Evolutionary conservation across 768 basidiomycete genomes (phyloP).

Genomic region (Boletus sensibilis): DNA sequence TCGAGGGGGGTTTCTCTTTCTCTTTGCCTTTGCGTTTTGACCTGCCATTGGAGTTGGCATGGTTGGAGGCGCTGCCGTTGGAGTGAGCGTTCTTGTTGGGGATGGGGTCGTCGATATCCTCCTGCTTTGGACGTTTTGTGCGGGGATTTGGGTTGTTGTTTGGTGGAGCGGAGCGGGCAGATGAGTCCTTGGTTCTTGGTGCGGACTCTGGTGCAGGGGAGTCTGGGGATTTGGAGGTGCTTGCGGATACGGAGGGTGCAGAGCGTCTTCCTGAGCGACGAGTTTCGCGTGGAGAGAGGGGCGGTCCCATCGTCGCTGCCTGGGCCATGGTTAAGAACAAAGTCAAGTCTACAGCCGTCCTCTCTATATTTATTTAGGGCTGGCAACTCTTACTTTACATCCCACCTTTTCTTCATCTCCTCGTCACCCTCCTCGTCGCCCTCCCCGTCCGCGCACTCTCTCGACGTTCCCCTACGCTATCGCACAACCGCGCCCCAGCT

Average conservation of each 20-base stretch:
- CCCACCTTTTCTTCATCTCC: not conserved
- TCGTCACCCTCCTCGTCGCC: not conserved
- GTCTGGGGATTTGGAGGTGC: conserved; percentile 73
- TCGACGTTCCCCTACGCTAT: not conserved
- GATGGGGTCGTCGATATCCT: conserved; percentile 64
- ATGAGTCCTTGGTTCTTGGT: conserved; percentile 43
- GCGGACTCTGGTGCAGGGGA: conserved; percentile 52
- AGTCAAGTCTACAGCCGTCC: conserved; percentile 2
- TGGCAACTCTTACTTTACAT: conserved; percentile 27
- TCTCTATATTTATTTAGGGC: conserved; percentile 37
- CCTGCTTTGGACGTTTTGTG: conserved; percentile 68
- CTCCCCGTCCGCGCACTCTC: not conserved
- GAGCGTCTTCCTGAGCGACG: conserved; percentile 76
- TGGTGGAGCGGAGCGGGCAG: conserved; percentile 38
- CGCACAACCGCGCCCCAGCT: not conserved
- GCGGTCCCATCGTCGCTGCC: conserved; percentile 70
- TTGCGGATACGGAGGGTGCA: conserved; percentile 61
- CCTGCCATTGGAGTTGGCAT: conserved; percentile 38
- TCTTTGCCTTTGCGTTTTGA: conserved; percentile 66
- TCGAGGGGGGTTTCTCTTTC: conserved; percentile 50
- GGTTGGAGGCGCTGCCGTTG: conserved; percentile 31
- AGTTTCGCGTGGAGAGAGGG: conserved; percentile 73
- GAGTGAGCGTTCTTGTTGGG: conserved; percentile 43
- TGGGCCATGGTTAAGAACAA: conserved; percentile 51
- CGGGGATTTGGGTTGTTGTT: conserved; percentile 40